These are phyloP conservation scores for Thermomucor indicae-seudaticae DNA, from an alignment of 371 early-diverging fungal genomes.

Conservation along the genomic window DNA sequence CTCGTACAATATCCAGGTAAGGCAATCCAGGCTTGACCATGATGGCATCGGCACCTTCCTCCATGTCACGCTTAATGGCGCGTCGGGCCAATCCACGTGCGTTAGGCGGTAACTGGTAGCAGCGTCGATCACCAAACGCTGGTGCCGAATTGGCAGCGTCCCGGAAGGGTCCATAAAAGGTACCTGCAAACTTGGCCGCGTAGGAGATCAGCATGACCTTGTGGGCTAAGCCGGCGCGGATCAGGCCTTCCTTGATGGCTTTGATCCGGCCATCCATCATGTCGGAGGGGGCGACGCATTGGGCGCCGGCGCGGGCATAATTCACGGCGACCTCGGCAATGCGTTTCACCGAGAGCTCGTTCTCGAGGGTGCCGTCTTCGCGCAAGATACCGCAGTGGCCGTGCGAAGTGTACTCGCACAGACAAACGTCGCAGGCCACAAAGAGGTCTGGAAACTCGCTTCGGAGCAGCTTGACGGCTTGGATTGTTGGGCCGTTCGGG, in stretches of 20 bases:
- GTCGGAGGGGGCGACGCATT: conserved; percentile 92
- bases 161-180: conserved; percentile 96
- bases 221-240: conserved; percentile 69
- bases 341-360: conserved; percentile 70
- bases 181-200: conserved; percentile 92
- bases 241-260: conserved; percentile 83
- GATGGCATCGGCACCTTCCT: conserved; percentile 94
- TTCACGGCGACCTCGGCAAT: conserved; percentile 82
- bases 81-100: conserved; percentile 88
- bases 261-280: conserved; percentile 98
- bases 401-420: conserved; percentile 95
- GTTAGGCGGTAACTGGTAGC: conserved; percentile 91
- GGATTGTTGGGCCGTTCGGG: conserved; percentile 84
- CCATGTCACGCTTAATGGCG: conserved; percentile 83
- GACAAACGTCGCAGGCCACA: conserved; percentile 93
- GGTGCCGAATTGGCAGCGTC: conserved; percentile 95
- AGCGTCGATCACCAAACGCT: conserved; percentile 86
- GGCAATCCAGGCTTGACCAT: conserved; percentile 97
- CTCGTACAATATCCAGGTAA: conserved; percentile 93
- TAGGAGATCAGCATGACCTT: conserved; percentile 89
- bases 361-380: conserved; percentile 82
- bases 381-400: conserved; percentile 92
- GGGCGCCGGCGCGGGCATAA: conserved; percentile 86
- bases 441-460: conserved; percentile 76
- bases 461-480: conserved; percentile 76